Conservation (phyloP, 768 basidiomycete genomes). For the Crucibulum laeve region DNA sequence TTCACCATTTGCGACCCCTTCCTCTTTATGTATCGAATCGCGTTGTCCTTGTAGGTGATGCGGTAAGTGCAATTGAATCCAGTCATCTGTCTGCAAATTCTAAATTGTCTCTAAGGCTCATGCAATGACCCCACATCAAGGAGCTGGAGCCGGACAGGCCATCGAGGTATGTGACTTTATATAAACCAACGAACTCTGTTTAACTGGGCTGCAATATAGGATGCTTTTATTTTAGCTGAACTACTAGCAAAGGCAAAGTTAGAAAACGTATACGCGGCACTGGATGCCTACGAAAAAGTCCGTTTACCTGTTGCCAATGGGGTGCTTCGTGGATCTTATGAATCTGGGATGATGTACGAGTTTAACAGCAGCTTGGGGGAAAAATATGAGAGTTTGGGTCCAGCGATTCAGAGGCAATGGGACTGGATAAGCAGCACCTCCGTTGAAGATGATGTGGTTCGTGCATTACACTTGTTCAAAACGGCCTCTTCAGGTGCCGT, state of each 20-base stretch:
- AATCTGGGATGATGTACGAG: constrained; percentile 33
- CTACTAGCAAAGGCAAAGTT: constrained; percentile 14
- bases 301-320: constrained; percentile 30
- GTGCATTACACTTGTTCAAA: neutral
- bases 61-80: constrained; percentile 18
- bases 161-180: constrained; percentile 16
- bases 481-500: neutral
- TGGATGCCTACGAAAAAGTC: constrained; percentile 27
- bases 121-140: constrained; percentile 23
- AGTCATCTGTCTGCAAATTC: neutral
- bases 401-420: constrained; percentile 37
- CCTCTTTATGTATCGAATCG: constrained; percentile 29
- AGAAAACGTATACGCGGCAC: constrained; percentile 14
- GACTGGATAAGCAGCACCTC: constrained; percentile 33
- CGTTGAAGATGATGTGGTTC: constrained; percentile 23
- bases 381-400: constrained; percentile 29
- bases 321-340: constrained; percentile 24
- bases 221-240: constrained; percentile 20
- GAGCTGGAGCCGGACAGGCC: constrained; percentile 23
- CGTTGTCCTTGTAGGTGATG: constrained; percentile 41
- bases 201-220: constrained; percentile 8
- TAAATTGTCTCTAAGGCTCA: constrained; percentile 13
- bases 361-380: constrained; percentile 30
- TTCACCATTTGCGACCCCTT: constrained; percentile 29
- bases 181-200: neutral